These are phyloP conservation scores for Pseudogymnoascus sp. DNA, from an alignment of 2,329 filamentous ascomycete species.

Conservation along the genomic window DNA sequence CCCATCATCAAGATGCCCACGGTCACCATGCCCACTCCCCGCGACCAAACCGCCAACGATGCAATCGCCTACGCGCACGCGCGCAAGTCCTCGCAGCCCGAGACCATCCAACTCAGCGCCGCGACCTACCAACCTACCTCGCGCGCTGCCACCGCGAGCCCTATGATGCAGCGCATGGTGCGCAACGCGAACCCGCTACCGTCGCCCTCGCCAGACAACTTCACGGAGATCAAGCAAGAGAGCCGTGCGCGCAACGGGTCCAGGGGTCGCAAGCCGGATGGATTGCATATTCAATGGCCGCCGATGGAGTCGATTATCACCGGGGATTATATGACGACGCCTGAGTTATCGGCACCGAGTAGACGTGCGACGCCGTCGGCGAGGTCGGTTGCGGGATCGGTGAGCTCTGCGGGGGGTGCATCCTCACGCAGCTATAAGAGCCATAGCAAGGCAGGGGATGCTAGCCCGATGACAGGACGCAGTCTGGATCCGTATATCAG, in stretches of 20 bases:
- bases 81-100: slow-evolving; percentile 25
- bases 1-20: slow-evolving; percentile 14
- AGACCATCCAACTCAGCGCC: slow-evolving; percentile 31
- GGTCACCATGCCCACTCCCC: slow-evolving; percentile 16
- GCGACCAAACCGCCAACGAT: slow-evolving; percentile 16
- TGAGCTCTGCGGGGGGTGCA: slow-evolving; percentile 38
- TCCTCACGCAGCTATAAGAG: slow-evolving; percentile 41
- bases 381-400: slow-evolving; percentile 41
- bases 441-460: slow-evolving; percentile 25
- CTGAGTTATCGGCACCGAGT: slow-evolving; percentile 46
- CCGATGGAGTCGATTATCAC: slow-evolving; percentile 43
- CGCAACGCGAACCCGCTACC: slow-evolving; percentile 48
- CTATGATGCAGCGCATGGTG: slow-evolving; percentile 48
- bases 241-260: slow-evolving; percentile 59
- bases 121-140: slow-evolving; percentile 24
- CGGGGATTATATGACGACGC: slow-evolving; percentile 45
- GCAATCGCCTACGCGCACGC: slow-evolving; percentile 23
- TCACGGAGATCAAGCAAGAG: slow-evolving; percentile 53
- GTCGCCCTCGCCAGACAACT: slow-evolving; percentile 58
- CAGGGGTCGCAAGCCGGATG: slow-evolving; percentile 68
- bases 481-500: slow-evolving; percentile 79
- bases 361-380: slow-evolving; percentile 25
- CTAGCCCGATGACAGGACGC: slow-evolving; percentile 51
- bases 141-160: slow-evolving; percentile 55
- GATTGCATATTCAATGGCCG: slow-evolving; percentile 55